phyloP scores from a whole-genome alignment of 1,284 basidiomycete species.

The Chiua sp. region DNA sequence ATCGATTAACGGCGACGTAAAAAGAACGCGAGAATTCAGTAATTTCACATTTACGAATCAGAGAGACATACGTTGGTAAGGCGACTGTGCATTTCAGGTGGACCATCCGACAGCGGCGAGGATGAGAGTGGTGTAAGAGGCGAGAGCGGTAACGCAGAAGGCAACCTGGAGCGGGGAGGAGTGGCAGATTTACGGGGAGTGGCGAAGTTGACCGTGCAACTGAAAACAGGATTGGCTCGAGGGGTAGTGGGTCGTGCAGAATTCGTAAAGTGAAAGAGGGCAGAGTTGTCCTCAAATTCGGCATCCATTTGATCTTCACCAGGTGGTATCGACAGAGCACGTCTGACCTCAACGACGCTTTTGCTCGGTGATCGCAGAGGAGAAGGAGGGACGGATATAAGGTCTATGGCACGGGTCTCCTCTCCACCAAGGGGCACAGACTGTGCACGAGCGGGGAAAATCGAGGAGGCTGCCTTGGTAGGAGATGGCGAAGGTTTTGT shows the following conservation, averaged over 20 bases:
- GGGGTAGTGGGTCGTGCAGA: constrained; percentile 10
- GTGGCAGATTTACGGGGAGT: constrained; percentile 21
- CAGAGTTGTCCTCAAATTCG: constrained; percentile 17
- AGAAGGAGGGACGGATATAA: constrained; percentile 29
- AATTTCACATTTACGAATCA: neutral
- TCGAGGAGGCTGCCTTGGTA: constrained; percentile 12
- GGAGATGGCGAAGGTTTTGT: constrained; percentile 22
- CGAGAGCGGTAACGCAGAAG: constrained; percentile 28
- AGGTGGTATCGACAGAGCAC: constrained; percentile 30
- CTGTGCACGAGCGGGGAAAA: constrained; percentile 29
- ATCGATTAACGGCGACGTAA: neutral
- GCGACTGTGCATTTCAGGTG: constrained; percentile 13
- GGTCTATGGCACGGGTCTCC: constrained; percentile 19
- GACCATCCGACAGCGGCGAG: constrained; percentile 18
- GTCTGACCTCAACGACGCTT: constrained; percentile 24
- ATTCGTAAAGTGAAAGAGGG: constrained; percentile 28
- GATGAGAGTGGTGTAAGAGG: constrained; percentile 41
- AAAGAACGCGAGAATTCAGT: constrained; percentile 8
- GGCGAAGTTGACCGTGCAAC: constrained; percentile 35
- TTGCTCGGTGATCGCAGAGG: constrained; percentile 33
- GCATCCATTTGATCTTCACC: constrained; percentile 29
- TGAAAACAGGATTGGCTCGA: constrained; percentile 14
- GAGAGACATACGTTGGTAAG: constrained; percentile 21
- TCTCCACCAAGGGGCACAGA: constrained; percentile 34
- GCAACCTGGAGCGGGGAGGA: neutral